Evolutionary conservation across 495 filamentous ascomycete species (phyloP).

Genomic region (Opeltia flavorubescens): DNA sequence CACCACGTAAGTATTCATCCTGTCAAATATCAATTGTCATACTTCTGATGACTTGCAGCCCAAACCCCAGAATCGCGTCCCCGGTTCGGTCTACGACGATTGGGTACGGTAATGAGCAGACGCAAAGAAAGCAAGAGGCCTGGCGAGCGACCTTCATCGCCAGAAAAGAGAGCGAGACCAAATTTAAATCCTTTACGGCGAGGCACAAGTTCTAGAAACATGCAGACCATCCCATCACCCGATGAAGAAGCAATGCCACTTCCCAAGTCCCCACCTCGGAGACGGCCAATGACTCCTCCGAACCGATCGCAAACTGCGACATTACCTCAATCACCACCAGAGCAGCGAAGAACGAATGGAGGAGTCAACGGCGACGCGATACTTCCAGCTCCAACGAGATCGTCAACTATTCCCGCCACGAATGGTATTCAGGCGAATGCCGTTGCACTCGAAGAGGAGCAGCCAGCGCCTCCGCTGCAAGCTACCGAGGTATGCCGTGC

Average conservation of each 20-base stretch:
- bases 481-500: conserved; percentile 18
- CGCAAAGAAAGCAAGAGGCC: conserved; percentile 25
- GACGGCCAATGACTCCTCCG: conserved; percentile 2
- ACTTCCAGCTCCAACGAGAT: conserved; percentile 16
- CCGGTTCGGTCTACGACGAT: conserved; percentile 39
- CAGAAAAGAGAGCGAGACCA: conserved; percentile 29
- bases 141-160: conserved; percentile 24
- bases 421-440: conserved; percentile 15
- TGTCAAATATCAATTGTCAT: neutral
- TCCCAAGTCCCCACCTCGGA: conserved; percentile 7
- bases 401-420: conserved; percentile 17
- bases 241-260: conserved; percentile 11
- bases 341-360: conserved; percentile 14
- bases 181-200: conserved; percentile 16
- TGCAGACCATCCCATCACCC: conserved; percentile 20
- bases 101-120: conserved; percentile 69
- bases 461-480: conserved; percentile 11
- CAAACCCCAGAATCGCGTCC: neutral
- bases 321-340: conserved; percentile 10
- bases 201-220: conserved; percentile 14
- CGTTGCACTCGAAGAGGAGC: conserved; percentile 17
- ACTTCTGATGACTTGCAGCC: neutral
- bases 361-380: conserved; percentile 15
- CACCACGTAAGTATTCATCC: neutral
- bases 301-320: neutral